Evolutionary conservation across 148 eudicot species (phyloP), one percentile per base, ranked within the genome.

Genomic region (Spergularia bocconei): DNA sequence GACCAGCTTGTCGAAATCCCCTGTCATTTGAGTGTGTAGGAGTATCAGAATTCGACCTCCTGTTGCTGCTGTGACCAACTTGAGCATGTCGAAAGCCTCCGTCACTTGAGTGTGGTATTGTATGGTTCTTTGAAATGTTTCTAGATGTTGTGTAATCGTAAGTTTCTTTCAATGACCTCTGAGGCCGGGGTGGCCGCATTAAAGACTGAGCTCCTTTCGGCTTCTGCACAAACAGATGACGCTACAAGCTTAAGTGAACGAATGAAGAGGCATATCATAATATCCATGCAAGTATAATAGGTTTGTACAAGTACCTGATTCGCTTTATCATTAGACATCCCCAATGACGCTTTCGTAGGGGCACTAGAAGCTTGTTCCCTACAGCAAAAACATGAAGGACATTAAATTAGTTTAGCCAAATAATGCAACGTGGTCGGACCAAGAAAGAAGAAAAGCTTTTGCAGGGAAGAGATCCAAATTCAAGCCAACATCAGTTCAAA

Each of bases 301-400:
- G 75, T 7, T 68, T 20, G 51, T 63, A 36, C n/a, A 70, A 53
- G 71, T 63, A 95, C 99, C 97, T 89, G 93, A 84, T 85, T 90
- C 62, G 81, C 88, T 81, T 90, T 93, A 79, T 95, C 99, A 58
- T 96, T 91, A 55, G 97, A 92, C 88, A 95, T 84, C 74, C 93
- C 92, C 76, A 92, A 87, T 77, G 96, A 85, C 75, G 97, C 89
- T 84, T 88, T 90, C 52, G 92, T 93, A 79, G 97, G 89, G 68
- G 96, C 89, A 80, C 92, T 86, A 67, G 96, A 91, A 76, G 94
- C 90, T 84, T 92, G 99, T 79, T 92, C 99, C 89, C 99, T 95
- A 25, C 2, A 87, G 57, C 79, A 70, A 52, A 20, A 75, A 39
- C 47, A 44, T 16, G 23, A 51, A 16, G 44, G 69, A 33, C 13